Conservation (phyloP, 1,139 yeast species). For the Suhomyces bribrorum region DNA sequence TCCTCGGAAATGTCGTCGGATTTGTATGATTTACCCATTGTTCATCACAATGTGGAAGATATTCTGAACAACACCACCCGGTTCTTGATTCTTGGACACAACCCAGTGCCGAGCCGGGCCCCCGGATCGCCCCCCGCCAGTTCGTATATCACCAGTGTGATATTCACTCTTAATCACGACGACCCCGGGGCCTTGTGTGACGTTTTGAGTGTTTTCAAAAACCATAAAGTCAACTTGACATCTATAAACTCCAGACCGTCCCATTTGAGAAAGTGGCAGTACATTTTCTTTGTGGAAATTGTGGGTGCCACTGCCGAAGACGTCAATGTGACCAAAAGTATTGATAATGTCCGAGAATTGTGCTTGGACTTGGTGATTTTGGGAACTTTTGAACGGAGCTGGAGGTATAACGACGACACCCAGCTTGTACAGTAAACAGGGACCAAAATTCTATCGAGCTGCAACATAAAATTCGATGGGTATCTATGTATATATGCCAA, state of each 20-base stretch:
- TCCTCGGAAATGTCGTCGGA: conserved; percentile 61
- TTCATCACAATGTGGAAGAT: conserved; percentile 65
- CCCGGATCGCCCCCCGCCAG: conserved; percentile 2
- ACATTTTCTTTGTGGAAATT: conserved; percentile 75
- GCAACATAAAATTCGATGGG: no score
- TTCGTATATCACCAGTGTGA: conserved; percentile 49
- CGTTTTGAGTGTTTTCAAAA: conserved; percentile 61
- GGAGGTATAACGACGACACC: conserved; percentile 23
- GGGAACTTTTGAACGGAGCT: conserved; percentile 38
- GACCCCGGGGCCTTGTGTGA: conserved; percentile 76
- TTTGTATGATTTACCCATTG: conserved; percentile 60
- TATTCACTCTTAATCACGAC: conserved; percentile 67
- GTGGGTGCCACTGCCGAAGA: conserved; percentile 33
- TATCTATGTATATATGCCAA: no score
- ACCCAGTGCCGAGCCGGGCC: conserved; percentile 15
- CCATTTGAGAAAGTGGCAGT: conserved; percentile 70
- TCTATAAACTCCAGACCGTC: conserved; percentile 78
- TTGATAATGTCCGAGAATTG: conserved; percentile 20
- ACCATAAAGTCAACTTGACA: conserved; percentile 61
- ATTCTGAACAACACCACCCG: conserved; percentile 76
- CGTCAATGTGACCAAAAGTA: conserved; percentile 21
- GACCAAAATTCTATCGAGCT: no score
- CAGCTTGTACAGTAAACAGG: neutral
- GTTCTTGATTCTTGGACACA: conserved; percentile 63
- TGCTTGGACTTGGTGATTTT: conserved; percentile 39